phyloP scores from a whole-genome alignment of 108 stramenopile species.

The Nitzschia sp. region DNA sequence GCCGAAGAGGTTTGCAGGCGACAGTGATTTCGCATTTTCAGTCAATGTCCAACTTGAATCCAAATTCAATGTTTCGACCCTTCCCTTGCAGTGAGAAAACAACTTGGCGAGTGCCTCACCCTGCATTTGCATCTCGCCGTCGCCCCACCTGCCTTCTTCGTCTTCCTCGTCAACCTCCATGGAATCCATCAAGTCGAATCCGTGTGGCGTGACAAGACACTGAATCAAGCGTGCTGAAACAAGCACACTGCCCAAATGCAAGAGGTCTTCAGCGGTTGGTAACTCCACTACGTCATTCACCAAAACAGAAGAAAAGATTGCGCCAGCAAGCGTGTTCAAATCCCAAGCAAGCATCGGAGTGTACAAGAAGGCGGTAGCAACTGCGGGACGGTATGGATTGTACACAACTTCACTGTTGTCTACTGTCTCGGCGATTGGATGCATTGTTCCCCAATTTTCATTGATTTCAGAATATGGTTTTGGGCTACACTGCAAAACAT shows the following conservation, averaged over 20 bases:
- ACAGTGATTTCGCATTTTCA: slow-evolving; percentile 4
- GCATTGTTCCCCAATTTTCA: slow-evolving; percentile 68
- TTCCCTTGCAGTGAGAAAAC: slow-evolving; percentile 38
- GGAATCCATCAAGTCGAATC: slow-evolving; percentile 45
- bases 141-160: slow-evolving; percentile 41
- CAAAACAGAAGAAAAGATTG: slow-evolving; percentile 72
- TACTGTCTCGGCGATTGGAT: slow-evolving; percentile 26
- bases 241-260: slow-evolving; percentile 49
- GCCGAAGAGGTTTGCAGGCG: slow-evolving; percentile 43
- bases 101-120: slow-evolving; percentile 50
- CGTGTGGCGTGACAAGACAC: slow-evolving; percentile 64
- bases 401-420: neutral
- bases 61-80: slow-evolving; percentile 20
- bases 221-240: slow-evolving; percentile 71
- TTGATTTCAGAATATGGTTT: slow-evolving; percentile 29
- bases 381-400: slow-evolving; percentile 72
- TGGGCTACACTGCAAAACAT: slow-evolving; percentile 26
- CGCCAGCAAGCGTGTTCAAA: slow-evolving; percentile 75
- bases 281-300: slow-evolving; percentile 35
- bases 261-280: slow-evolving; percentile 49
- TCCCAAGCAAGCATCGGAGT: slow-evolving; percentile 87
- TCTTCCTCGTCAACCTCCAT: slow-evolving; percentile 51
- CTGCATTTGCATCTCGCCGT: slow-evolving; percentile 32
- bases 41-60: slow-evolving; percentile 13
- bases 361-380: slow-evolving; percentile 78